Conservation (phyloP, 1,139 yeast genomes). For the Chernovozyma sophiae-reginae region DNA sequence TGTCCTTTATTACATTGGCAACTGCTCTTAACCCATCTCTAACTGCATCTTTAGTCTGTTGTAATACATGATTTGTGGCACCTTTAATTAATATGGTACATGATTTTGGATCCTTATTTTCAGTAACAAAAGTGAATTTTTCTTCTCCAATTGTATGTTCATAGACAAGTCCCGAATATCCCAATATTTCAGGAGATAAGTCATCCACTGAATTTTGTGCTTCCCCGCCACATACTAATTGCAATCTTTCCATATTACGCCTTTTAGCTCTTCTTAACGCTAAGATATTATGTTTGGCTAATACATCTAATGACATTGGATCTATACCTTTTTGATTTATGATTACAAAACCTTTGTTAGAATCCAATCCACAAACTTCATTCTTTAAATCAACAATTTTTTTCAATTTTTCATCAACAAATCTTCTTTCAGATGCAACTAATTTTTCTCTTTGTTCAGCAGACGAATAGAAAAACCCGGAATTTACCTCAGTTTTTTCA, state of each 20-base stretch:
- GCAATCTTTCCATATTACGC: conserved; percentile 98
- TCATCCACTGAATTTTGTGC: conserved; percentile 98
- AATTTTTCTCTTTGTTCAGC: conserved; percentile 97
- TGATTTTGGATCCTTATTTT: conserved; percentile 85
- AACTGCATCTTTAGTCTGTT: conserved; percentile 93
- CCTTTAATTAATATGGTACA: conserved; percentile 92
- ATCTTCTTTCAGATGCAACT: conserved; percentile 89
- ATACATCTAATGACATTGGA: conserved; percentile 93
- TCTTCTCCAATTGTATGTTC: conserved; percentile 96
- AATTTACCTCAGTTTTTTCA: conserved; percentile 96
- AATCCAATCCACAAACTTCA: conserved; percentile 77
- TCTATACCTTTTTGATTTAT: conserved; percentile 99
- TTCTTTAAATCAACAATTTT: conserved; percentile 92
- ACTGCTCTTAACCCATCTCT: conserved; percentile 97
- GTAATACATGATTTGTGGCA: conserved; percentile 81
- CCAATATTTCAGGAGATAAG: conserved; percentile 76
- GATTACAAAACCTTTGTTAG: conserved; percentile 80
- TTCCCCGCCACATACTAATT: conserved; percentile 93
- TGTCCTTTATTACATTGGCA: conserved; percentile 83
- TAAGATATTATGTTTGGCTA: conserved; percentile 88
- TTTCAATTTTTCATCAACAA: conserved; percentile 89
- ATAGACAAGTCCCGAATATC: conserved; percentile 86
- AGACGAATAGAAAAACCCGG: conserved; percentile 89
- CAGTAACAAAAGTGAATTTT: conserved; percentile 93
- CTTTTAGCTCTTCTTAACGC: conserved; percentile 98